Percentiles rank a stretch among this genome's conserved stretches.
These are phyloP conservation scores for Beauveria medogensis DNA, from an alignment of 2,329 filamentous ascomycete genomes.

Conservation along the genomic window DNA sequence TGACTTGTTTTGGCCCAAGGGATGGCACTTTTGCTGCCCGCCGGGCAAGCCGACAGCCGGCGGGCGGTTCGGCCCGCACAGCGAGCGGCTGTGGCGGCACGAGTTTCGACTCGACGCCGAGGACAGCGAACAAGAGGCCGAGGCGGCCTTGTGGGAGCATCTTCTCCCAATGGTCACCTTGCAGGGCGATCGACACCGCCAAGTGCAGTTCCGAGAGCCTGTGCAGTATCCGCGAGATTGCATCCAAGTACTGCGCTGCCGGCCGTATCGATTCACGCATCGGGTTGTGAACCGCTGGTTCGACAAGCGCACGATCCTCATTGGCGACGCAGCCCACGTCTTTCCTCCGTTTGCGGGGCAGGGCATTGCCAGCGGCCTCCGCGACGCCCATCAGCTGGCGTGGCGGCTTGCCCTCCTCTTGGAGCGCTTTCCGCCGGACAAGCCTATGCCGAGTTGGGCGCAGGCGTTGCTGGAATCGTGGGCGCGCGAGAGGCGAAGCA, in stretches of 20 bases:
- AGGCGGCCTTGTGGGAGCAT: slow-evolving; percentile 23
- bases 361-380: slow-evolving; percentile 27
- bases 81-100: slow-evolving; percentile 35
- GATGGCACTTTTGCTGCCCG: slow-evolving; percentile 37
- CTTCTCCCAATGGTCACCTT: slow-evolving; percentile 15
- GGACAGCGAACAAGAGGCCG: slow-evolving; percentile 1
- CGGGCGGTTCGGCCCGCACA: slow-evolving; percentile 33
- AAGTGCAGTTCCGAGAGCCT: neutral
- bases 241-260: slow-evolving; percentile 35
- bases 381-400: slow-evolving; percentile 26
- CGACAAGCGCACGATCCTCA: slow-evolving; percentile 31
- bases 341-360: slow-evolving; percentile 39
- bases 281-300: slow-evolving; percentile 40
- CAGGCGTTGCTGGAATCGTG: slow-evolving; percentile 10
- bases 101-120: slow-evolving; percentile 23
- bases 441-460: neutral
- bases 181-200: slow-evolving; percentile 4
- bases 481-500: slow-evolving; percentile 16
- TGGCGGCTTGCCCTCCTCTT: slow-evolving; percentile 22
- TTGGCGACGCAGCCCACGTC: slow-evolving; percentile 43
- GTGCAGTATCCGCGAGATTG: slow-evolving; percentile 35
- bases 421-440: neutral
- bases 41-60: slow-evolving; percentile 33
- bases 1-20: slow-evolving; percentile 36
- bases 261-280: slow-evolving; percentile 34